Conservation (phyloP, 2,329 filamentous ascomycete species). For the Alternaria consortialis region DNA sequence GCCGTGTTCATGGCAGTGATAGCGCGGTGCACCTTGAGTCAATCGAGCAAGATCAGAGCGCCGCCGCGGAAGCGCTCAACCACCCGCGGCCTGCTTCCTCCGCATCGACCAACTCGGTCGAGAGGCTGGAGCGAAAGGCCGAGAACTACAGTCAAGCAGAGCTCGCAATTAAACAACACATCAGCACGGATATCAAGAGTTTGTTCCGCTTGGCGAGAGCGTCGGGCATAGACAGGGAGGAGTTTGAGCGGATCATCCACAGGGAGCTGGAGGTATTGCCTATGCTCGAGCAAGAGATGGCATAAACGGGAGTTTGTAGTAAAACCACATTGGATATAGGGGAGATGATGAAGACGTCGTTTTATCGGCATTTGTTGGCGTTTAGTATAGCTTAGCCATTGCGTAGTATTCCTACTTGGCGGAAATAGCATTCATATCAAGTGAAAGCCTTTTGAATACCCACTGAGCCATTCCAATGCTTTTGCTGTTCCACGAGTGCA, state of each 20-base stretch:
- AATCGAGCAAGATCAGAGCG: slow-evolving; percentile 30
- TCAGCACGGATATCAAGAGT: slow-evolving; percentile 79
- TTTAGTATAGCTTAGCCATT: slow-evolving; percentile 14
- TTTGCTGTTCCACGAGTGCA: background rate
- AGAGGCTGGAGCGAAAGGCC: slow-evolving; percentile 64
- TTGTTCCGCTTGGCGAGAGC: slow-evolving; percentile 75
- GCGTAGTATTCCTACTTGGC: slow-evolving; percentile 10
- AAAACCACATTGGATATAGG: background rate
- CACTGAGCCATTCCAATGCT: background rate
- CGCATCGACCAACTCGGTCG: slow-evolving; percentile 63
- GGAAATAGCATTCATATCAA: slow-evolving; percentile 1
- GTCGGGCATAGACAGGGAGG: slow-evolving; percentile 75
- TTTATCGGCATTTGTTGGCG: slow-evolving; percentile 19
- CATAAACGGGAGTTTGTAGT: background rate
- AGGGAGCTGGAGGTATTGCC: slow-evolving; percentile 75
- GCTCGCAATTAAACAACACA: slow-evolving; percentile 79
- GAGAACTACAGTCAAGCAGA: slow-evolving; percentile 70
- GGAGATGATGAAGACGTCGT: background rate
- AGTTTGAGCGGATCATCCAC: slow-evolving; percentile 77
- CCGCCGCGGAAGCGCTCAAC: slow-evolving; percentile 40
- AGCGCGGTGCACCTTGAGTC: slow-evolving; percentile 35
- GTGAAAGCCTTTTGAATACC: background rate
- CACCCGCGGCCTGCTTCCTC: slow-evolving; percentile 50
- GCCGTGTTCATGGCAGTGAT: slow-evolving; percentile 18
- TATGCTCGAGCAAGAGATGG: slow-evolving; percentile 69